Conservation (phyloP, 2,329 filamentous ascomycete species). For the Colletotrichum limetticola region DNA sequence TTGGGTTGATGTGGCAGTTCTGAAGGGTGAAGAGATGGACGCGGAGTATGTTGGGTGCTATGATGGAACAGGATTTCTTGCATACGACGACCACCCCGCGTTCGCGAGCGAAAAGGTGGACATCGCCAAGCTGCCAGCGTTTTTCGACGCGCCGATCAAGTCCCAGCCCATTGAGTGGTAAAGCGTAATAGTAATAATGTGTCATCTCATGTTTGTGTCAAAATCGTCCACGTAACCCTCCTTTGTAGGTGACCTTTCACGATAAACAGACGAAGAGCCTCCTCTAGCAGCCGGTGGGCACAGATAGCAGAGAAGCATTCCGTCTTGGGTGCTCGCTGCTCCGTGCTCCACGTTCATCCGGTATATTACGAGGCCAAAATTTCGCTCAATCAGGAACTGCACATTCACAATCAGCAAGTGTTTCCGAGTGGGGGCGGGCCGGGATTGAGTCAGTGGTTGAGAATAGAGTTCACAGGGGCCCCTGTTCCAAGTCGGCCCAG, state of each 20-base stretch:
- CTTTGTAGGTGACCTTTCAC: not conserved
- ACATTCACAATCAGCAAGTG: not conserved
- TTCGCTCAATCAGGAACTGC: not conserved
- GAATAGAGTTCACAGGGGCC: conserved; percentile 20
- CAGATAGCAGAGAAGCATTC: not conserved
- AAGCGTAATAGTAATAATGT: not conserved
- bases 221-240: not conserved
- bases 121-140: conserved; percentile 2
- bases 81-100: conserved; percentile 20
- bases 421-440: not conserved
- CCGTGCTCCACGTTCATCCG: not conserved
- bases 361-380: not conserved
- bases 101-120: conserved; percentile 16
- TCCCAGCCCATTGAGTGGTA: conserved; percentile 30
- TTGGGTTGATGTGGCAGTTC: conserved; percentile 26
- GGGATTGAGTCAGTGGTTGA: conserved; percentile 14
- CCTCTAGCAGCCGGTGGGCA: not conserved
- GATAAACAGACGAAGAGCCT: not conserved
- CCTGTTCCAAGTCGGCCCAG: not conserved
- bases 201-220: not conserved
- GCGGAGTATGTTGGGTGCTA: conserved; percentile 31
- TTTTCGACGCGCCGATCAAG: conserved; percentile 21
- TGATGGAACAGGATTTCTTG: conserved; percentile 27
- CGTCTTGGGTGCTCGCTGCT: not conserved
- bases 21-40: conserved; percentile 31